A percentile compares a stretch with the other conserved stretches of the same genome.
phyloP scores from a whole-genome alignment of 176 grass and related monocot species.

The Eremochloa ophiuroides region DNA sequence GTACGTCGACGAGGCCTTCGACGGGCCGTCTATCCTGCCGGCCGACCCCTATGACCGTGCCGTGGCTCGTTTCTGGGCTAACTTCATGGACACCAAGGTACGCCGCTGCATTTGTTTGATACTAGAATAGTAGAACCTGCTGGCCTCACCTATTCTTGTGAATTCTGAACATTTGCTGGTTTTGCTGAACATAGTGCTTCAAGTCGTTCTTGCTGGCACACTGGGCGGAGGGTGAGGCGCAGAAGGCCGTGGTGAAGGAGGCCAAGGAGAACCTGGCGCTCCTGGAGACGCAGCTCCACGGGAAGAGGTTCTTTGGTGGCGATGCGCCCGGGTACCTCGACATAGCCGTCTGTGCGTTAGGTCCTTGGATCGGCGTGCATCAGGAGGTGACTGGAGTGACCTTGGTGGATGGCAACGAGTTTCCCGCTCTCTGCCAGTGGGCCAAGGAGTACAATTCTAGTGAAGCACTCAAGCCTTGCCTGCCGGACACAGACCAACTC shows the following conservation, averaged over 20 bases:
- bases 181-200: neutral
- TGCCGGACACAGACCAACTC: conserved; percentile 17
- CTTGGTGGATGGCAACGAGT: neutral
- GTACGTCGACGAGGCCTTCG: conserved; percentile 39
- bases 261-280: conserved; percentile 20
- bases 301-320: conserved; percentile 27
- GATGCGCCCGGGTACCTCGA: neutral
- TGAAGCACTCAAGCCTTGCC: neutral
- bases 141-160: neutral
- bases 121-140: neutral
- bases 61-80: conserved; percentile 22
- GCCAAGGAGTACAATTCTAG: neutral
- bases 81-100: neutral
- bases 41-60: conserved; percentile 29
- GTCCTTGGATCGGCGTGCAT: neutral
- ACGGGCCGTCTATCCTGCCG: conserved; percentile 16
- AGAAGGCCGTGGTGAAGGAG: conserved; percentile 10
- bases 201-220: conserved; percentile 26
- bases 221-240: conserved; percentile 18
- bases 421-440: neutral
- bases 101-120: neutral
- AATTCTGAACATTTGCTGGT: neutral
- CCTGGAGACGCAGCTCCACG: conserved; percentile 36
- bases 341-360: neutral
- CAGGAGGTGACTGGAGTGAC: neutral